A percentile compares a stretch with the other conserved stretches of the same genome.
These are phyloP conservation scores for Lipomyces yarrowii DNA, from an alignment of 1,139 yeast genomes.

Conservation along the genomic window DNA sequence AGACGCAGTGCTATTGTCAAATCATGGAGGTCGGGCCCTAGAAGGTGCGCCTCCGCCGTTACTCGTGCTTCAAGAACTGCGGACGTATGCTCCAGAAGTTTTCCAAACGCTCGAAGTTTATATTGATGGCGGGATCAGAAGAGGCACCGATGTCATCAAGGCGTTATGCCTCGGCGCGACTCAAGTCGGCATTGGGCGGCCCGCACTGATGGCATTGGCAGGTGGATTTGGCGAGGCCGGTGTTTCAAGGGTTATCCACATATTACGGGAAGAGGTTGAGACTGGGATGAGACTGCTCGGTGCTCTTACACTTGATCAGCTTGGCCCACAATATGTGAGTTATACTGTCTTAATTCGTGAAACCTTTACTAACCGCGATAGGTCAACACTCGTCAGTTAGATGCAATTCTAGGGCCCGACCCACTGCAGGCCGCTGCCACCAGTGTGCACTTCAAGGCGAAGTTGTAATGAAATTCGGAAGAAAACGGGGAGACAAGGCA, in stretches of 20 bases:
- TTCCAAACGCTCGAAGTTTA: slow-evolving; percentile 50
- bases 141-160: slow-evolving; percentile 58
- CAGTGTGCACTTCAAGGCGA: background rate
- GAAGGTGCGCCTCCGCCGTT: slow-evolving; percentile 55
- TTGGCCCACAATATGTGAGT: slow-evolving; percentile 41
- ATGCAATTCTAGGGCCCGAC: slow-evolving; percentile 17
- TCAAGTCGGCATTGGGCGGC: slow-evolving; percentile 57
- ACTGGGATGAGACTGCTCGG: slow-evolving; percentile 55
- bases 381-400: slow-evolving; percentile 24
- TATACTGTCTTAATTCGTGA: background rate
- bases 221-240: slow-evolving; percentile 54
- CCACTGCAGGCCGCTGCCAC: slow-evolving; percentile 2
- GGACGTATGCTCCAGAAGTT: slow-evolving; percentile 48
- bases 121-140: slow-evolving; percentile 58
- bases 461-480: background rate
- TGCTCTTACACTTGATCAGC: slow-evolving; percentile 46
- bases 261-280: slow-evolving; percentile 51
- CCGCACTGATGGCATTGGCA: slow-evolving; percentile 54
- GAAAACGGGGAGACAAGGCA: too few species aligned
- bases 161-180: slow-evolving; percentile 61
- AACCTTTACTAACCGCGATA: background rate
- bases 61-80: slow-evolving; percentile 53
- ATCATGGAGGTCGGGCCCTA: slow-evolving; percentile 61
- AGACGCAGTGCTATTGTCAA: slow-evolving; percentile 56
- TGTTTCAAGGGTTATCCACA: slow-evolving; percentile 49